A percentile compares a stretch with the other conserved stretches of the same genome.
phyloP scores from a whole-genome alignment of 2,329 filamentous ascomycete species.

The Monosporascus sp. region DNA sequence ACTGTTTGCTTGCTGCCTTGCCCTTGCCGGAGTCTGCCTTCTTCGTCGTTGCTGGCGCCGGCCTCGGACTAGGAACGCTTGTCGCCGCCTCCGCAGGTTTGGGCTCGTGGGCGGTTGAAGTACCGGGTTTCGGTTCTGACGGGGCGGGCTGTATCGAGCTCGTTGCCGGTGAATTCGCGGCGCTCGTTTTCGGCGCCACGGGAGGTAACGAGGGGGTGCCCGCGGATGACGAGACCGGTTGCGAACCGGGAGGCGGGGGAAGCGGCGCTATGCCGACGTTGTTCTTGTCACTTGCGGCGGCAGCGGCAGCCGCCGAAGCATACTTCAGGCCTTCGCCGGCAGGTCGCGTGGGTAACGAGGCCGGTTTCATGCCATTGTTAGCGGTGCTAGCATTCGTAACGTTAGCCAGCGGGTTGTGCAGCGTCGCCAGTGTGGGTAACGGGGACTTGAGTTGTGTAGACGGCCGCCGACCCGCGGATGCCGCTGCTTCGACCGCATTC shows the following conservation, averaged over 20 bases:
- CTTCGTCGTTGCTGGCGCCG: slow-evolving; percentile 21
- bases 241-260: slow-evolving; percentile 74
- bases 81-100: slow-evolving; percentile 20
- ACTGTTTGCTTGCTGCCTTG: slow-evolving; percentile 38
- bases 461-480: slow-evolving; percentile 59
- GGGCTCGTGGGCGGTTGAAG: slow-evolving; percentile 24
- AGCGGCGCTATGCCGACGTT: slow-evolving; percentile 90
- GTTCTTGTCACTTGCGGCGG: slow-evolving; percentile 80
- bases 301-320: slow-evolving; percentile 89
- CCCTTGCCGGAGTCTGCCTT: slow-evolving; percentile 31
- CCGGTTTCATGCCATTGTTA: slow-evolving; percentile 81
- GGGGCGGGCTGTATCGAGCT: slow-evolving; percentile 41
- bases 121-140: slow-evolving; percentile 20
- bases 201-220: slow-evolving; percentile 45
- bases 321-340: slow-evolving; percentile 93
- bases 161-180: slow-evolving; percentile 49
- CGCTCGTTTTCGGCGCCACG: slow-evolving; percentile 47
- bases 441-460: slow-evolving; percentile 92
- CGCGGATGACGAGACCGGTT: slow-evolving; percentile 27
- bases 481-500: slow-evolving; percentile 51
- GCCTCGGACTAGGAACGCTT: slow-evolving; percentile 19
- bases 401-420: slow-evolving; percentile 68
- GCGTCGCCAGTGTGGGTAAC: slow-evolving; percentile 81
- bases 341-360: slow-evolving; percentile 74
- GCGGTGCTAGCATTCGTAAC: slow-evolving; percentile 49